These are phyloP conservation scores for Phoma sp. DNA, from an alignment of 2,329 filamentous ascomycete genomes.

Conservation along the genomic window DNA sequence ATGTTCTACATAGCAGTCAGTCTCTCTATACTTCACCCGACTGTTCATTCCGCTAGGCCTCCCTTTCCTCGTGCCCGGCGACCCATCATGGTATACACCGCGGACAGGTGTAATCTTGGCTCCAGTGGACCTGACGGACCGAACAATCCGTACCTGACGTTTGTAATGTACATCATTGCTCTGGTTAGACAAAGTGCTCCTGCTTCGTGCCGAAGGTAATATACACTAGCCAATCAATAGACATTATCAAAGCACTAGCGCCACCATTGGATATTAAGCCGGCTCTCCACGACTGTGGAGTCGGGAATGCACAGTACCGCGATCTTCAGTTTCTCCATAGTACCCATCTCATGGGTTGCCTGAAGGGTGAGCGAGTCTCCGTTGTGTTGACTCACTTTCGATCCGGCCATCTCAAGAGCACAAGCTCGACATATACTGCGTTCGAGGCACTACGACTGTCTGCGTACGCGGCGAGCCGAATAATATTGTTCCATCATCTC, in stretches of 20 bases:
- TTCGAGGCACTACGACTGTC: background rate
- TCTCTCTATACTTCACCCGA: no score
- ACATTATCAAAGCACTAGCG: background rate
- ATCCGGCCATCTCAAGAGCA: background rate
- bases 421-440: background rate
- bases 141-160: conserved; percentile 1
- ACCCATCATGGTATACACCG: background rate
- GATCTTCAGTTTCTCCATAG: conserved; percentile 5
- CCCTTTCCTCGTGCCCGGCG: background rate
- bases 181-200: background rate
- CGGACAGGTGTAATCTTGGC: background rate
- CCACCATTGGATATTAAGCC: conserved; percentile 8
- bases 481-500: background rate
- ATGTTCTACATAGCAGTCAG: no score
- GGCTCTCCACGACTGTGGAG: background rate
- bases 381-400: background rate
- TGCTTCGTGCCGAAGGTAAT: conserved; percentile 10
- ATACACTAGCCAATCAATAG: conserved; percentile 8
- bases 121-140: conserved; percentile 1
- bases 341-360: conserved; percentile 3
- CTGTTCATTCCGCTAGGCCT: no score
- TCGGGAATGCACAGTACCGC: background rate
- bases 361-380: background rate
- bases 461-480: background rate
- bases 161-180: background rate